Evolutionary conservation across 208 protist genomes (phyloP), one percentile per base, ranked within the genome.

Genomic region (Acanthamoeba royreba): DNA sequence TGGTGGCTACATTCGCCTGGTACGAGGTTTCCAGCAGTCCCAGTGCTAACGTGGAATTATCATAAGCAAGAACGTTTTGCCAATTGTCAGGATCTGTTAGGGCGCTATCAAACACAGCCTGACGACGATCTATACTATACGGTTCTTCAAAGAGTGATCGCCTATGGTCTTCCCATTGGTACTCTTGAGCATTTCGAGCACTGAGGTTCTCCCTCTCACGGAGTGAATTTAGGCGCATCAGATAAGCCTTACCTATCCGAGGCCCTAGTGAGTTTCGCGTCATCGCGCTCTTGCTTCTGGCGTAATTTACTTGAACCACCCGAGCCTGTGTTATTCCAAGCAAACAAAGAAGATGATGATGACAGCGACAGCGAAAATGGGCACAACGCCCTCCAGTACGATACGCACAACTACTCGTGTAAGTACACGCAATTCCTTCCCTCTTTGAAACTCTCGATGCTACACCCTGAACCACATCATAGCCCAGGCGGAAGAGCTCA

Each of bases 61-160:
- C n/a, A n/a, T n/a, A n/a, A n/a, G n/a, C n/a, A n/a, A n/a, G n/a
- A n/a, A n/a, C n/a, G n/a, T n/a, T n/a, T n/a, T n/a, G n/a, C n/a
- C n/a, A n/a, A n/a, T n/a, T n/a, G n/a, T 28, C 17, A 83, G 72
- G 77, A 86, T 35, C 28, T 86, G n/a, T 86, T 55, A 9, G 77
- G 77, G 8, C 42, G 77, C 25, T 38, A 55, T 35, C 77, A 86
- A 19, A 86, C 77, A 45, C 77, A 86, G 77, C 77, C 77, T 1
- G 77, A 86, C 17, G 77, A 86, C 9, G 77, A 86, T 17, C 77
- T 86, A 4, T 86, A 42, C 31, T 86, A 86, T 35, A 86, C 77
- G 5, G 77, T 86, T 19, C 77, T 86, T n/a, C 77, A 86, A 35
- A n/a, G 46, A 4, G 77, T 86, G 22, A 35, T 58, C 25, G 77